These are phyloP conservation scores for Myxozyma neotropica DNA, from an alignment of 805 yeast species.

Conservation along the genomic window DNA sequence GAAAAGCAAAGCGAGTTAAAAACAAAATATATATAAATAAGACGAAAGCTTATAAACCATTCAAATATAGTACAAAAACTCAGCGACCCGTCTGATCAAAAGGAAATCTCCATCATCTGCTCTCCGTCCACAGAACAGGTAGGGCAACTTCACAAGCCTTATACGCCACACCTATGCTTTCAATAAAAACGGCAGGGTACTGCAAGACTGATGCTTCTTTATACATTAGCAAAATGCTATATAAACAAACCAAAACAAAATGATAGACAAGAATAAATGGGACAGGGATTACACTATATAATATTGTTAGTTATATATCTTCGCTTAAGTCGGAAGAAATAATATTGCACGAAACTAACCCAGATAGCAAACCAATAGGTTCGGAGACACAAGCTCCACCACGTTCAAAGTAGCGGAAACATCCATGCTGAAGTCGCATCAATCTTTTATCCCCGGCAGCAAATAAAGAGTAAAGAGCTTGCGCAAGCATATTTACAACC, in stretches of 20 bases:
- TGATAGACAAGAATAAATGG: conserved; percentile 79
- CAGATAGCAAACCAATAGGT: conserved; percentile 84
- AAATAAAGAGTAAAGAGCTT: conserved; percentile 85
- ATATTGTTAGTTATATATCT: too few species aligned
- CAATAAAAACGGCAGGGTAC: conserved; percentile 32
- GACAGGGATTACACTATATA: conserved; percentile 55
- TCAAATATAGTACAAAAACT: too few species aligned
- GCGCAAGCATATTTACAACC: conserved; percentile 85
- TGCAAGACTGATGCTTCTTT: conserved; percentile 16
- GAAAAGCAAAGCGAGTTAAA: too few species aligned
- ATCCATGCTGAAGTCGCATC: conserved; percentile 76
- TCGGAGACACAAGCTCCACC: conserved; percentile 81
- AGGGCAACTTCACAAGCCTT: conserved; percentile 34
- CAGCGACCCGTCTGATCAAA: too few species aligned
- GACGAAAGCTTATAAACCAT: background rate
- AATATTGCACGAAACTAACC: conserved; percentile 41
- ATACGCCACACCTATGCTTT: conserved; percentile 27
- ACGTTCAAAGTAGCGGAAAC: conserved; percentile 78
- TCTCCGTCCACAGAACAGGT: conserved; percentile 17
- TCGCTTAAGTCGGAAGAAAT: background rate
- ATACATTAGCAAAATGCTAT: conserved; percentile 53
- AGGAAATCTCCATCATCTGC: background rate
- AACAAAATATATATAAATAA: background rate
- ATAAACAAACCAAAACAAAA: conserved; percentile 88
- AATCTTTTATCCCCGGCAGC: conserved; percentile 71